A percentile compares a stretch with the other conserved stretches of the same genome.
Evolutionary conservation across 2,329 filamentous ascomycete genomes (phyloP).

Genomic region (Aspergillus pseudoviridinutans): DNA sequence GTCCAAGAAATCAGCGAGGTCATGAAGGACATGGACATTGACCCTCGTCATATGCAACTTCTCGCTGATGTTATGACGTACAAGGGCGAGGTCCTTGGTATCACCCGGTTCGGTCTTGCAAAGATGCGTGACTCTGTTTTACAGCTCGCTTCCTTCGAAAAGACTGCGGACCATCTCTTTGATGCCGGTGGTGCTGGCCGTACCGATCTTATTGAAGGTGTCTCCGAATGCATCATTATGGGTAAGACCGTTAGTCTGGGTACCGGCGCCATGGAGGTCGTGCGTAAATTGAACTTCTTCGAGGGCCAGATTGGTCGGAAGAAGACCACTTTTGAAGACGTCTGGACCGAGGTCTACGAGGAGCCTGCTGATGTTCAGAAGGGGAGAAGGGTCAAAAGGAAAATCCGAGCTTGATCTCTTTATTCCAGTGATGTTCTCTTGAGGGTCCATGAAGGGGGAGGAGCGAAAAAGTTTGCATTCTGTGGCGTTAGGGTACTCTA

Average conservation of each 20-base stretch:
- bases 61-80: constrained; percentile 98
- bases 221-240: constrained; percentile 97
- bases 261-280: constrained; percentile 87
- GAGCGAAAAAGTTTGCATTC: constrained; percentile 4
- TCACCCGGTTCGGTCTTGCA: constrained; percentile 90
- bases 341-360: constrained; percentile 34
- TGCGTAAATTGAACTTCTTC: constrained; percentile 67
- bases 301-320: constrained; percentile 56
- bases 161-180: constrained; percentile 96
- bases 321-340: constrained; percentile 65
- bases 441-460: neutral
- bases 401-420: neutral
- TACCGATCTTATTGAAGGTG: constrained; percentile 85
- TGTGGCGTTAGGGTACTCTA: constrained; percentile 7
- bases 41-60: constrained; percentile 95
- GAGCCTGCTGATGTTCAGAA: constrained; percentile 13
- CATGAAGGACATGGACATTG: constrained; percentile 93
- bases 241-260: constrained; percentile 90
- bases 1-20: constrained; percentile 81
- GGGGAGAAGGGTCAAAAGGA: constrained; percentile 5
- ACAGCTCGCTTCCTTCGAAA: constrained; percentile 93
- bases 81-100: constrained; percentile 94
- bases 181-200: constrained; percentile 92
- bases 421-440: neutral
- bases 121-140: constrained; percentile 96